Conservation (phyloP, 139 green algal genomes). For the Micractinium sp. region DNA sequence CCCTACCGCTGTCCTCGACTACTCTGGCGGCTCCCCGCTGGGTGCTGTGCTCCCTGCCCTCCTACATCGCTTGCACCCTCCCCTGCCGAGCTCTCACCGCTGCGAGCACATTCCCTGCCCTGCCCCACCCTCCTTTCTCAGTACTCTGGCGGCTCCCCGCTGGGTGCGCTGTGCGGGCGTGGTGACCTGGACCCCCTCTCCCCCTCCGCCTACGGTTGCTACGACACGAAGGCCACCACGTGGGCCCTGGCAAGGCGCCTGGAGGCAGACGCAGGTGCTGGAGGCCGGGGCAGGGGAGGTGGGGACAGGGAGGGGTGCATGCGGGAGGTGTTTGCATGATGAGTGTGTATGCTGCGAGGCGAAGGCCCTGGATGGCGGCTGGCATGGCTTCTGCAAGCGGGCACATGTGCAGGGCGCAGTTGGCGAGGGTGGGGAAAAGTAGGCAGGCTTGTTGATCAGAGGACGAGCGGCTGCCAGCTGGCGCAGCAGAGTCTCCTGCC, state of each 20-base stretch:
- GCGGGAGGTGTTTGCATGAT: too few relatives aligned
- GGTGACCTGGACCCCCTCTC: slow-evolving; percentile 59
- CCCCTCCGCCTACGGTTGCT: slow-evolving; percentile 57
- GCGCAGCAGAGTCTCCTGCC: background rate
- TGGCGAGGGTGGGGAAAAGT: too few relatives aligned
- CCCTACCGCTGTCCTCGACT: too few relatives aligned
- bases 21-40: slow-evolving; percentile 39
- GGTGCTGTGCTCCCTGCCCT: slow-evolving; percentile 14
- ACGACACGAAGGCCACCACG: slow-evolving; percentile 67
- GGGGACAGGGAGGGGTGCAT: too few relatives aligned
- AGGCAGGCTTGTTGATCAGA: too few relatives aligned
- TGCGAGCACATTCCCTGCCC: too few relatives aligned
- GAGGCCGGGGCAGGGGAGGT: background rate
- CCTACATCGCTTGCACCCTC: background rate
- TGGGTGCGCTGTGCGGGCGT: slow-evolving; percentile 62
- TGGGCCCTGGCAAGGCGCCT: slow-evolving; percentile 51
- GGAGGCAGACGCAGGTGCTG: slow-evolving; percentile 47
- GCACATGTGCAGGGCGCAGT: too few relatives aligned
- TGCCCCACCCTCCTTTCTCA: background rate
- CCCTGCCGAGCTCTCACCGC: background rate
- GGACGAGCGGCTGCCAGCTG: too few relatives aligned
- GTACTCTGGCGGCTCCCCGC: slow-evolving; percentile 32
- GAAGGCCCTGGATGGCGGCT: too few relatives aligned
- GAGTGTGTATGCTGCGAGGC: too few relatives aligned
- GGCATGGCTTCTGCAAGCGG: too few relatives aligned